Conservation (phyloP, 2,329 filamentous ascomycete genomes). For the Truncatella angustata region DNA sequence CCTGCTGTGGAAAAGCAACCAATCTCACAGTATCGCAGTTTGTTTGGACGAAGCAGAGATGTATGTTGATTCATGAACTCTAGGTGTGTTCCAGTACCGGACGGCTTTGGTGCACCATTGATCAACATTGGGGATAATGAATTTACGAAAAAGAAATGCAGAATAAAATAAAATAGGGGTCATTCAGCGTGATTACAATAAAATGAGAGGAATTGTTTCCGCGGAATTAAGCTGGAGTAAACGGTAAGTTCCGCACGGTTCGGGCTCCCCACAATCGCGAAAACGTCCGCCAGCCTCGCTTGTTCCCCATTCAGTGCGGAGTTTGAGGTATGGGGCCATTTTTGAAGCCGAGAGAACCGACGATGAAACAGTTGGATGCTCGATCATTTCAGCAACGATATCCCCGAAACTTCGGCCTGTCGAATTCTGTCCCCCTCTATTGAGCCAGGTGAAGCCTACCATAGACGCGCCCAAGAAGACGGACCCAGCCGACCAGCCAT, state of each 20-base stretch:
- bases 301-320: background rate
- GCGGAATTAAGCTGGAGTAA: background rate
- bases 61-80: too few relatives aligned
- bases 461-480: too few relatives aligned
- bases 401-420: conserved; percentile 2
- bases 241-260: background rate
- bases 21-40: too few relatives aligned
- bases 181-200: too few relatives aligned
- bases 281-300: background rate
- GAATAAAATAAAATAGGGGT: too few relatives aligned
- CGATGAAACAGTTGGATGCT: background rate
- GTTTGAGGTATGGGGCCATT: conserved; percentile 6
- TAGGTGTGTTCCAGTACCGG: too few relatives aligned
- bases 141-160: too few relatives aligned
- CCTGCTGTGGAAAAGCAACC: too few relatives aligned
- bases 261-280: background rate
- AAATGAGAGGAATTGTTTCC: too few relatives aligned
- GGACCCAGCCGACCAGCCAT: background rate
- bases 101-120: too few relatives aligned
- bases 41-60: too few relatives aligned
- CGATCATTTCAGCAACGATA: conserved; percentile 1
- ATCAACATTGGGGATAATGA: too few relatives aligned
- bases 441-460: background rate
- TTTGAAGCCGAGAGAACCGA: background rate
- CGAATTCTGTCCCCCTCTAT: background rate